Evolutionary conservation across 495 filamentous ascomycete species (phyloP).

Genomic region (Penicilliopsis zonata): DNA sequence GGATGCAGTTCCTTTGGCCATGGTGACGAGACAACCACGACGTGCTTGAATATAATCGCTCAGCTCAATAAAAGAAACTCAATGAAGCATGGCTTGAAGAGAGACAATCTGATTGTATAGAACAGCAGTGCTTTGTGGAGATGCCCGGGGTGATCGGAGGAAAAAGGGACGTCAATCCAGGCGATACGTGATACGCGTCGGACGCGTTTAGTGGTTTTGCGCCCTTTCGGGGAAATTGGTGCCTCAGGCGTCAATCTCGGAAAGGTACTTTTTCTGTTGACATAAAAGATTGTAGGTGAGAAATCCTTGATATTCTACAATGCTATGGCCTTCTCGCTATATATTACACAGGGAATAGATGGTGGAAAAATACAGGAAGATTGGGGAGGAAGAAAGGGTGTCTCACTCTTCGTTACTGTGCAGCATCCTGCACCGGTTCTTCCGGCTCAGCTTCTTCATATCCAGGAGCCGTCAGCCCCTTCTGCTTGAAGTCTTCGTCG

Average conservation of each 20-base stretch:
- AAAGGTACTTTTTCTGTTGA: too few relatives aligned
- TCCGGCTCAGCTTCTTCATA: slow-evolving; percentile 16
- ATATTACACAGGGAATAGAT: too few relatives aligned
- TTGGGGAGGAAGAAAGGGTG: too few relatives aligned
- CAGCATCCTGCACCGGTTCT: too few relatives aligned
- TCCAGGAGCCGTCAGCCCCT: slow-evolving; percentile 30
- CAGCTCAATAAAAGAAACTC: not conserved
- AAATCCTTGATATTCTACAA: too few relatives aligned
- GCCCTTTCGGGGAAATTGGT: not conserved
- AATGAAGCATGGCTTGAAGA: not conserved
- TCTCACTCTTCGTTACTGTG: too few relatives aligned
- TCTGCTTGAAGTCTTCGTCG: slow-evolving; percentile 51
- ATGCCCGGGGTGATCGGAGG: too few relatives aligned
- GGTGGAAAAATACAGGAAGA: too few relatives aligned
- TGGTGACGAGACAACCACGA: slow-evolving; percentile 6
- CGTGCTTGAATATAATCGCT: not conserved
- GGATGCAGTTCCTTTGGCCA: slow-evolving; percentile 25
- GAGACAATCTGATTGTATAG: too few relatives aligned
- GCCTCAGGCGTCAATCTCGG: not conserved
- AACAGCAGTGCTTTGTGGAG: too few relatives aligned
- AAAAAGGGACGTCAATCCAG: not conserved
- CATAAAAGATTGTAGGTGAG: too few relatives aligned
- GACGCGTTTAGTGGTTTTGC: slow-evolving; percentile 1
- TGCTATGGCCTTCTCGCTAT: too few relatives aligned
- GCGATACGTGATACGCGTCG: slow-evolving; percentile 1